Conservation (phyloP, 2,329 filamentous ascomycete genomes). For the Claviceps arundinis region DNA sequence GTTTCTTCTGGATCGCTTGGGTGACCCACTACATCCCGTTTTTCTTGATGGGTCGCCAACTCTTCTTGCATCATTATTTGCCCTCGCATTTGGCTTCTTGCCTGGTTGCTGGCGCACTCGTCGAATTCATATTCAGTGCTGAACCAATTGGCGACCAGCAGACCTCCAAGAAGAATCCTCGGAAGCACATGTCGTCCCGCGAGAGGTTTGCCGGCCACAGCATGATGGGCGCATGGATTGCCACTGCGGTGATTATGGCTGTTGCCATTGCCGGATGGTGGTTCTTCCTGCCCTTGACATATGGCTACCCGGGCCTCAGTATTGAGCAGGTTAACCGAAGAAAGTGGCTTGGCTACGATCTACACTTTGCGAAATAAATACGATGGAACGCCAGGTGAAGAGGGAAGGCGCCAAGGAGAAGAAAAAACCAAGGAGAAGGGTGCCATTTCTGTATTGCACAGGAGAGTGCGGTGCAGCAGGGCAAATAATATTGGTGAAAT, state of each 20-base stretch:
- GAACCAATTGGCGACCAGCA: slow-evolving; percentile 48
- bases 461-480: background rate
- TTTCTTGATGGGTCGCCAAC: slow-evolving; percentile 93
- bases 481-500: background rate
- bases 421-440: background rate
- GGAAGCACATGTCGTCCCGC: slow-evolving; percentile 60
- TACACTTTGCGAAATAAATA: slow-evolving; percentile 92
- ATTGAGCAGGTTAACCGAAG: slow-evolving; percentile 66
- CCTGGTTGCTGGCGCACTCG: slow-evolving; percentile 76
- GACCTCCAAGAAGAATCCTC: slow-evolving; percentile 24
- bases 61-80: slow-evolving; percentile 96
- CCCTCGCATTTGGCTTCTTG: slow-evolving; percentile 85
- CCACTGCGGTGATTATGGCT: slow-evolving; percentile 53
- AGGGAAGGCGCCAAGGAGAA: background rate
- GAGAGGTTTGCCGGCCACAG: slow-evolving; percentile 73
- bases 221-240: slow-evolving; percentile 66
- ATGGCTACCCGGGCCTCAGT: slow-evolving; percentile 78
- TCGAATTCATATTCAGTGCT: slow-evolving; percentile 93
- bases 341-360: slow-evolving; percentile 94
- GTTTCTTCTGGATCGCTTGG: slow-evolving; percentile 98
- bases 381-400: background rate
- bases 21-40: slow-evolving; percentile 95
- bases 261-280: slow-evolving; percentile 66
- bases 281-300: slow-evolving; percentile 91
- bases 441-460: background rate